Conservation (phyloP, 164 flowering plant genomes). For the Macadamia tetraphylla region DNA sequence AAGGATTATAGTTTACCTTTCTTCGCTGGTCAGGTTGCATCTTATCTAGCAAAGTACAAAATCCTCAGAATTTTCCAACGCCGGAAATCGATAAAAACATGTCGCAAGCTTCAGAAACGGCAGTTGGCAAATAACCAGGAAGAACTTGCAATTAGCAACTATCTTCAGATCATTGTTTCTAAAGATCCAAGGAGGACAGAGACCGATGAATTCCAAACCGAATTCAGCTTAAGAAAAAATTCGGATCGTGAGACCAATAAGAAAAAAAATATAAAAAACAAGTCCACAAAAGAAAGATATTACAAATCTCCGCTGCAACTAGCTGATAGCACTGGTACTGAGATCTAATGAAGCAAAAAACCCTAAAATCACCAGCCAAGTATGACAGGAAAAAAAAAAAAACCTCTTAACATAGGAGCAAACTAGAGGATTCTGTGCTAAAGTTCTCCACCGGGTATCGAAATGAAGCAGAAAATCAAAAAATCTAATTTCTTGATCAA, state of each 20-base stretch:
- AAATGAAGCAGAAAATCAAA: too few relatives aligned
- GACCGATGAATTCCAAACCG: too few relatives aligned
- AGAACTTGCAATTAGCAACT: not conserved
- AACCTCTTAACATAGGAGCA: not conserved
- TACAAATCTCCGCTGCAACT: not conserved
- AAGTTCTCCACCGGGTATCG: too few relatives aligned
- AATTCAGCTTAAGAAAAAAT: too few relatives aligned
- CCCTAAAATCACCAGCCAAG: not conserved
- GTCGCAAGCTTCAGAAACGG: constrained; percentile 2
- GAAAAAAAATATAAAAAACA: too few relatives aligned
- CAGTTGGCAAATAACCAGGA: not conserved
- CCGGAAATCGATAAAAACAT: not conserved
- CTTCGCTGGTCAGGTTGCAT: constrained; percentile 82
- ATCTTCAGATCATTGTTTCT: not conserved
- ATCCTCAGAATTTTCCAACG: constrained; percentile 3
- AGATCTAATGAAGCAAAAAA: not conserved
- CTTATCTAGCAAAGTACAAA: constrained; percentile 34
- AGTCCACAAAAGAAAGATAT: not conserved
- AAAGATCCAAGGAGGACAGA: not conserved
- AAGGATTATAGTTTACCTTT: constrained; percentile 40
- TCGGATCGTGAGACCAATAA: too few relatives aligned
- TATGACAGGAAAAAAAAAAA: not conserved
- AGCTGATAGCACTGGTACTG: not conserved
- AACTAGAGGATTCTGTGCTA: too few relatives aligned
- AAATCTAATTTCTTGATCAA: too few relatives aligned